Evolutionary conservation across 352 stramenopile species (phyloP), one percentile per base, ranked within the genome.

Genomic region (Peronospora destructor): DNA sequence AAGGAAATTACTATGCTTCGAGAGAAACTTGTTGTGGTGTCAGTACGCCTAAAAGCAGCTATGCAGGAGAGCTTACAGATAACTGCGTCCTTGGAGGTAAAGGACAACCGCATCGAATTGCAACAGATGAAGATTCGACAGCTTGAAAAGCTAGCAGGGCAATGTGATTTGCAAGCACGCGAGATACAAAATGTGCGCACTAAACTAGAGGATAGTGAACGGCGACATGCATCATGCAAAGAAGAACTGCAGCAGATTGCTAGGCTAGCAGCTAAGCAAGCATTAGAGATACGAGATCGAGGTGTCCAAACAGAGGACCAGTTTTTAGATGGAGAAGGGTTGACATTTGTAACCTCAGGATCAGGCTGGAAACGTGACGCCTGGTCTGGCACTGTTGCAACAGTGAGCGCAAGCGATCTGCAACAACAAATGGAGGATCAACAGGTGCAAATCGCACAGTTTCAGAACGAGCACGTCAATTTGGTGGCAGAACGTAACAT

Each of bases 91-190:
- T 39, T 91, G 1, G 78, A 87, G 45, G 67, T 88, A 2, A 91
- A 90, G 50, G 74, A 91, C 34, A 80, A 72, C 29, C 78, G 81
- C 6, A 87, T 89, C 7, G 78, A 88, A 33, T 57, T 69, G 1
- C 76, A 87, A 19, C 72, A 88, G 39, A 48, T 75, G 53, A 80
- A 83, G 39, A 49, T 90, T 19, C 57, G 56, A 1, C 74, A 88
- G 44, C 48, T 91, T 13, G 76, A 89, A 48, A 80, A 79, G 46
- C 48, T 79, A 8, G 65, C 66, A 7, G 57, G 66, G 1, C 76
- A 85, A 30, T 65, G 73, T n/a, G 61, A 59, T 0, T 46, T 62
- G 4, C 63, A 85, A 51, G 59, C 53, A 26, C 68, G 67, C 4
- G 80, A 91, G 40, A 29, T 87, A 9, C 63, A 76, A 21, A 47